Evolutionary conservation across 106 monocot species (phyloP).

Genomic region (Allium fistulosum): DNA sequence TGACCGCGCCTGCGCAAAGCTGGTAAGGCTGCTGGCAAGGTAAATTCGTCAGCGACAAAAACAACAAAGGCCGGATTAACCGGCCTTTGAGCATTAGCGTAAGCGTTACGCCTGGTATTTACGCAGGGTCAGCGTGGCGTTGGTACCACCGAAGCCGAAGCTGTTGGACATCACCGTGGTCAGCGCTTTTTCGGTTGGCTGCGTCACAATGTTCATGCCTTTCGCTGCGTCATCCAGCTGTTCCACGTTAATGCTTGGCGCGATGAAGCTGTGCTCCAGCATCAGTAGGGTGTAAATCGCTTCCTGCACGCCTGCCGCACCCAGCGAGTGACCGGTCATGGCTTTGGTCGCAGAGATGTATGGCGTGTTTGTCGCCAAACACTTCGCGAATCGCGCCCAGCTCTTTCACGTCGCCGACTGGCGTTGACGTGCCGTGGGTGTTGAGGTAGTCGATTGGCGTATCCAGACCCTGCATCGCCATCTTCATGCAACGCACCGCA

Average conservation of each 20-base stretch:
- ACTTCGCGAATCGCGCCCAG: not conserved
- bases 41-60: too few species aligned
- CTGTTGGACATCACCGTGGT: not conserved
- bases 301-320: not conserved
- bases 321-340: slow-evolving; percentile 1
- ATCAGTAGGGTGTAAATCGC: not conserved
- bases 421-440: slow-evolving; percentile 4
- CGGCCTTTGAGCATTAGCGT: too few species aligned
- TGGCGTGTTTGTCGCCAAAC: not conserved
- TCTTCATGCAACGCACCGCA: not conserved
- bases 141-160: slow-evolving; percentile 2
- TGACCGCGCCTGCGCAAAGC: too few species aligned
- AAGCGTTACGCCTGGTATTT: too few species aligned
- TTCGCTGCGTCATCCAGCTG: not conserved
- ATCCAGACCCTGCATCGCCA: not conserved
- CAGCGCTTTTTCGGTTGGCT: not conserved
- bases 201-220: not conserved
- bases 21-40: too few species aligned
- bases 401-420: not conserved
- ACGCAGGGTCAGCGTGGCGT: too few species aligned
- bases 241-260: not conserved
- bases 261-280: not conserved
- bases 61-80: too few species aligned
- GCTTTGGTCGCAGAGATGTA: not conserved
- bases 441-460: slow-evolving; percentile 1